Conservation (phyloP, 1,284 basidiomycete genomes). For the Ustilago cynodontis region DNA sequence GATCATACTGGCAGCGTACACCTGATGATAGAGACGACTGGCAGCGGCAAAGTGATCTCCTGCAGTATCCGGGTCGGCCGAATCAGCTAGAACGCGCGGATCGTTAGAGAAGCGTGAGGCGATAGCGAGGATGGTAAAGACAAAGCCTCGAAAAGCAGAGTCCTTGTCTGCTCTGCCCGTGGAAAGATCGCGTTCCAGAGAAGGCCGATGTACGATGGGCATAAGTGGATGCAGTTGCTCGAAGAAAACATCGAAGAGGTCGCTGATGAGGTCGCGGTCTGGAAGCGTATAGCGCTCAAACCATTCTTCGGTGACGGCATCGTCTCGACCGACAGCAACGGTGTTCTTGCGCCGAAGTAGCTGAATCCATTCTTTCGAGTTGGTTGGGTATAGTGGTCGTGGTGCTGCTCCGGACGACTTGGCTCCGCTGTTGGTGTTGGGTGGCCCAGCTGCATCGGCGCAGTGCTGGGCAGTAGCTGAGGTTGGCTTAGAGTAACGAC, state of each 20-base stretch:
- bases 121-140: slow-evolving; percentile 63
- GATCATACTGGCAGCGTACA: slow-evolving; percentile 60
- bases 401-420: slow-evolving; percentile 19
- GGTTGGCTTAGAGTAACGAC: slow-evolving; percentile 4
- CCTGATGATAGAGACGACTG: slow-evolving; percentile 62
- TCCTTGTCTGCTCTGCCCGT: slow-evolving; percentile 56
- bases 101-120: slow-evolving; percentile 60
- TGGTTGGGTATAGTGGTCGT: slow-evolving; percentile 53
- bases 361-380: slow-evolving; percentile 62
- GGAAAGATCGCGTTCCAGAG: slow-evolving; percentile 51
- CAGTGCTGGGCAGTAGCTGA: not conserved
- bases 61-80: slow-evolving; percentile 50
- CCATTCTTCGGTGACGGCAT: slow-evolving; percentile 57
- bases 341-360: slow-evolving; percentile 60
- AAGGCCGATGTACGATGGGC: slow-evolving; percentile 61
- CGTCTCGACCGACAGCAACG: slow-evolving; percentile 61
- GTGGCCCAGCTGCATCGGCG: not conserved
- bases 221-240: slow-evolving; percentile 57
- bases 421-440: not conserved
- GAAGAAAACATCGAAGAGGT: slow-evolving; percentile 57
- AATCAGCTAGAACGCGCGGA: slow-evolving; percentile 52
- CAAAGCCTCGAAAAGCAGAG: slow-evolving; percentile 61
- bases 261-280: slow-evolving; percentile 43
- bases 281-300: slow-evolving; percentile 59
- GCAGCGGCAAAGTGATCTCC: slow-evolving; percentile 64